These are phyloP conservation scores for Hericium erinaceus DNA, from an alignment of 768 basidiomycete species.

Conservation along the genomic window DNA sequence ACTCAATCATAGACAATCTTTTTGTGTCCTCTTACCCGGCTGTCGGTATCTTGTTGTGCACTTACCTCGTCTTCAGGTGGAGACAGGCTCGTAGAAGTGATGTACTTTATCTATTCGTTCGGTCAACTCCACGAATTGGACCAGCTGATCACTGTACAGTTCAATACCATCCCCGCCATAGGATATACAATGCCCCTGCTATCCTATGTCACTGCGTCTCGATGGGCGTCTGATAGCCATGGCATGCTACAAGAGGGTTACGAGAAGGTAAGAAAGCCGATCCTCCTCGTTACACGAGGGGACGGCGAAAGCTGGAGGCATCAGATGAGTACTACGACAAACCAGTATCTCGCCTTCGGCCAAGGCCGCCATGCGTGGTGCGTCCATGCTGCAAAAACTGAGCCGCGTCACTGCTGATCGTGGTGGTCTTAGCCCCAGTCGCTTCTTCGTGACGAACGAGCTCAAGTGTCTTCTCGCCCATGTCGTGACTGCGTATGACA, in stretches of 20 bases:
- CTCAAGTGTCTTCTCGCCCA: constrained; percentile 19
- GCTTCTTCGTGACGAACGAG: constrained; percentile 18
- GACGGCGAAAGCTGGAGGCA: constrained; percentile 24
- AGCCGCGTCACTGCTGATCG: no score
- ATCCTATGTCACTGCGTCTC: background rate
- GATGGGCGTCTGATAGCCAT: background rate
- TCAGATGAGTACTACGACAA: constrained; percentile 25
- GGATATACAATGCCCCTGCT: background rate
- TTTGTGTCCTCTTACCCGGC: no score
- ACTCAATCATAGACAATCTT: no score
- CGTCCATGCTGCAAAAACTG: background rate
- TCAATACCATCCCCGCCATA: background rate
- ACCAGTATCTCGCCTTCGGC: constrained; percentile 20
- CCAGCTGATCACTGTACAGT: background rate
- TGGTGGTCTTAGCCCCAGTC: constrained; percentile 13
- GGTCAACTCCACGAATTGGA: no score
- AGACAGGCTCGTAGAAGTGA: no score
- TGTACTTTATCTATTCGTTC: no score
- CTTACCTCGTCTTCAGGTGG: no score
- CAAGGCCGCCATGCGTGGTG: constrained; percentile 22
- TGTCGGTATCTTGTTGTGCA: no score
- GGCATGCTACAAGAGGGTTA: background rate
- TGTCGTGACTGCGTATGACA: constrained; percentile 16
- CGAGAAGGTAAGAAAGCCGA: background rate
- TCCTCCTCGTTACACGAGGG: background rate